Percentiles rank a stretch among this genome's conserved stretches.
Evolutionary conservation across 495 filamentous ascomycete genomes (phyloP).

Genomic region (Baudoinia panamericana): DNA sequence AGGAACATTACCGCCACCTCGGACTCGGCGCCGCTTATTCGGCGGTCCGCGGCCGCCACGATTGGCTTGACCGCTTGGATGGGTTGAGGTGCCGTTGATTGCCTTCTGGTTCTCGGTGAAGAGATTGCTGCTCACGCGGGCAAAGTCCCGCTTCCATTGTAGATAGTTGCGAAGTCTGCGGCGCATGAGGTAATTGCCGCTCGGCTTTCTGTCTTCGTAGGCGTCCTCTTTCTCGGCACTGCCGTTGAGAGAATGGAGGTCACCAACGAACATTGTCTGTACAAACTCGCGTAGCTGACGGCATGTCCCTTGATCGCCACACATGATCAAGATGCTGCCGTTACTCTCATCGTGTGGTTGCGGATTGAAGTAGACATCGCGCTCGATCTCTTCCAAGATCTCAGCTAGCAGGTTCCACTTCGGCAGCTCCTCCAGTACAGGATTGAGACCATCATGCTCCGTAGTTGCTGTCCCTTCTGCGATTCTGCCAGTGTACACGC

Average conservation of each 20-base stretch:
- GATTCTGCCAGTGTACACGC: slow-evolving; percentile 71
- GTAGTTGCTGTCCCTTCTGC: slow-evolving; percentile 29
- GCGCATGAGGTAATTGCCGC: slow-evolving; percentile 78
- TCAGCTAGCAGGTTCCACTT: slow-evolving; percentile 85
- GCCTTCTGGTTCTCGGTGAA: slow-evolving; percentile 71
- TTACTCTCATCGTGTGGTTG: slow-evolving; percentile 66
- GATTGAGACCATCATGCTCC: slow-evolving; percentile 54
- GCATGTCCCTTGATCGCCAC: slow-evolving; percentile 75
- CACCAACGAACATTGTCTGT: slow-evolving; percentile 53
- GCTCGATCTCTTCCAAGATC: slow-evolving; percentile 83
- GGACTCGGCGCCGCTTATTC: slow-evolving; percentile 79
- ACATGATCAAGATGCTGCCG: slow-evolving; percentile 88
- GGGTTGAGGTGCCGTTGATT: slow-evolving; percentile 46
- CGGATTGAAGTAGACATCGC: slow-evolving; percentile 77
- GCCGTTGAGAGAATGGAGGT: slow-evolving; percentile 6
- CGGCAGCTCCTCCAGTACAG: slow-evolving; percentile 86
- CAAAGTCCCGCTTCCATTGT: slow-evolving; percentile 81
- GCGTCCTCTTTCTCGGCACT: slow-evolving; percentile 27
- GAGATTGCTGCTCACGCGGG: slow-evolving; percentile 62
- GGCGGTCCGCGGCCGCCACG: slow-evolving; percentile 57
- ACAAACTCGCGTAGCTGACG: slow-evolving; percentile 83
- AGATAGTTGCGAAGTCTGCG: slow-evolving; percentile 77
- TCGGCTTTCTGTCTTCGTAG: slow-evolving; percentile 38
- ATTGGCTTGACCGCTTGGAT: slow-evolving; percentile 34
- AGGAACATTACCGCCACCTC: slow-evolving; percentile 57